Conservation (phyloP, 1,139 yeast species). For the Casaregolazyma suthepensis region DNA sequence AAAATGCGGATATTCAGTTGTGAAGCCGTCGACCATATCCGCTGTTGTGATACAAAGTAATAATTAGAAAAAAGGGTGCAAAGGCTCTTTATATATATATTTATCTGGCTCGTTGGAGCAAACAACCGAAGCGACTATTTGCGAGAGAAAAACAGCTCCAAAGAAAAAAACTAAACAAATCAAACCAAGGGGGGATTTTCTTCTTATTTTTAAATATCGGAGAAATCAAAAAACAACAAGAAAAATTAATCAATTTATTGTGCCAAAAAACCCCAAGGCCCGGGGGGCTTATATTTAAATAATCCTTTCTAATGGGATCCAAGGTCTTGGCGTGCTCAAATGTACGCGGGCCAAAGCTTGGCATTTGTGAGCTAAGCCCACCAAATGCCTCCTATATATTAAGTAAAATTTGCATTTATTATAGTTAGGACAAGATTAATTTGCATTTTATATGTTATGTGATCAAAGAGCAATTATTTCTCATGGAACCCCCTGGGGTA, state of each 20-base stretch:
- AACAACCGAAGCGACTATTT: not conserved
- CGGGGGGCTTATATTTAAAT: not conserved
- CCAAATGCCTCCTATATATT: not conserved
- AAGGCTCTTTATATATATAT: not conserved
- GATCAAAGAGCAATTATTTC: not conserved
- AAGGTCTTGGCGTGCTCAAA: slow-evolving; percentile 9
- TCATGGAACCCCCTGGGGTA: too few species aligned
- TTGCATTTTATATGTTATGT: not conserved
- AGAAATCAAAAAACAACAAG: not conserved
- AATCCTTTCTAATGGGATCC: not conserved
- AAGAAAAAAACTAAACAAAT: not conserved
- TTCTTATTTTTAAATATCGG: not conserved
- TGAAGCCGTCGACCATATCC: slow-evolving; percentile 1
- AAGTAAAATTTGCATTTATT: not conserved
- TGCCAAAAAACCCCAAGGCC: not conserved
- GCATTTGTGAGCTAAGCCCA: not conserved
- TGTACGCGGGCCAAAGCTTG: slow-evolving; percentile 1
- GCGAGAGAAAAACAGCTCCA: not conserved
- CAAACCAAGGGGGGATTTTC: not conserved
- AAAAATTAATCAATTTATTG: not conserved
- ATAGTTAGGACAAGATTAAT: not conserved
- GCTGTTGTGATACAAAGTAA: not conserved
- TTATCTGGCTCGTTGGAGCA: not conserved
- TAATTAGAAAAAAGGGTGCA: not conserved
- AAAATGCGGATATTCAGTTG: slow-evolving; percentile 1